phyloP scores from a whole-genome alignment of 2,329 filamentous ascomycete species.

The Nothophoma quercina region DNA sequence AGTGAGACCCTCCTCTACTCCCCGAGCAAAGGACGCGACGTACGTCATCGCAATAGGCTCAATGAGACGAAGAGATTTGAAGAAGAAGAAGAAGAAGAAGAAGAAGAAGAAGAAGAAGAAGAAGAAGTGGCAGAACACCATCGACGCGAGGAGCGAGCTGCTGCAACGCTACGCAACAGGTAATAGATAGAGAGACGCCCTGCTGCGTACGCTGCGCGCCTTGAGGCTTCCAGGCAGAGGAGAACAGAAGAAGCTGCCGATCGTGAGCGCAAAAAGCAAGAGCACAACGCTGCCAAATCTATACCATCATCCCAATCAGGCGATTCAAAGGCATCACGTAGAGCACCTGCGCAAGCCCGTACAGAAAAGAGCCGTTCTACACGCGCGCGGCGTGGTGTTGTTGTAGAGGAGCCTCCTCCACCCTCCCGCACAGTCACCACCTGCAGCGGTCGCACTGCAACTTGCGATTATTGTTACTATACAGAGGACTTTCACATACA shows the following conservation, averaged over 20 bases:
- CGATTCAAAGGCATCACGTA: background rate
- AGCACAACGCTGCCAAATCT: background rate
- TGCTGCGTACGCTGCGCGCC: background rate
- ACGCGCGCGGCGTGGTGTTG: background rate
- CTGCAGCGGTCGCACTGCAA: no score
- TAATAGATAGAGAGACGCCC: background rate
- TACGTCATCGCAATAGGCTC: background rate
- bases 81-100: background rate
- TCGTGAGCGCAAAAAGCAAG: background rate
- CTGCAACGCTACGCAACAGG: background rate
- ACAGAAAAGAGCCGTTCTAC: background rate
- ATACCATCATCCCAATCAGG: background rate
- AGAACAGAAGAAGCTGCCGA: background rate
- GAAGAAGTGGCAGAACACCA: background rate
- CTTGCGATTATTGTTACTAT: background rate
- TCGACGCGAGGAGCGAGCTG: background rate
- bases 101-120: background rate
- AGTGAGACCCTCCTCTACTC: background rate
- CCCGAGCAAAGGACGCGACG: background rate
- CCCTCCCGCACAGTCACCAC: background rate
- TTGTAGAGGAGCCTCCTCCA: background rate
- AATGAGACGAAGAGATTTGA: background rate
- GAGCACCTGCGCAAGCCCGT: background rate
- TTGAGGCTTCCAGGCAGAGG: background rate
- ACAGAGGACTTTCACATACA: background rate